Percentiles rank a stretch among this genome's conserved stretches.
These are phyloP conservation scores for Ophiostoma sp. DNA, from an alignment of 2,329 filamentous ascomycete species.

Conservation along the genomic window DNA sequence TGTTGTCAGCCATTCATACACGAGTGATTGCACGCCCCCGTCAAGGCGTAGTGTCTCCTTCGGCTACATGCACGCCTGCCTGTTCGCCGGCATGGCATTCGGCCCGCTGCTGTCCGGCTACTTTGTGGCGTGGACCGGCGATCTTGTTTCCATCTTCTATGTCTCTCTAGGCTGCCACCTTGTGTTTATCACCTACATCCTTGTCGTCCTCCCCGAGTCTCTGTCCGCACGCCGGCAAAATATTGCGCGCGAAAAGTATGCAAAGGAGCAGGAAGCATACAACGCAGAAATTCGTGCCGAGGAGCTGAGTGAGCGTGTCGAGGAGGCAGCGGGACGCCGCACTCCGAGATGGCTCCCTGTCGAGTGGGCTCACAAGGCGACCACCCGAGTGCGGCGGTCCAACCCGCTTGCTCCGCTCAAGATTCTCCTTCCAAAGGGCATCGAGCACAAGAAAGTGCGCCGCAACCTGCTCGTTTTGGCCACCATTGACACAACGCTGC, in stretches of 20 bases:
- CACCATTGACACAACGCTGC: slow-evolving; percentile 72
- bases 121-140: slow-evolving; percentile 69
- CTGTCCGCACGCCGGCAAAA: slow-evolving; percentile 67
- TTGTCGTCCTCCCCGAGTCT: slow-evolving; percentile 75
- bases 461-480: slow-evolving; percentile 79
- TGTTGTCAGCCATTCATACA: slow-evolving; percentile 74
- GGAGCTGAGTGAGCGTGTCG: slow-evolving; percentile 20
- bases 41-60: slow-evolving; percentile 76
- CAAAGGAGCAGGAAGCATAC: slow-evolving; percentile 38
- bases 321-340: slow-evolving; percentile 20
- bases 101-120: slow-evolving; percentile 78
- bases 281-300: slow-evolving; percentile 30
- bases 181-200: slow-evolving; percentile 66
- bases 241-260: slow-evolving; percentile 63
- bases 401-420: slow-evolving; percentile 74
- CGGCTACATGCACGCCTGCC: slow-evolving; percentile 80
- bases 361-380: slow-evolving; percentile 27
- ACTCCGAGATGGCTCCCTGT: slow-evolving; percentile 21
- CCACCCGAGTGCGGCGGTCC: slow-evolving; percentile 39
- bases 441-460: slow-evolving; percentile 57
- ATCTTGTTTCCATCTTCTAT: slow-evolving; percentile 78
- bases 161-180: slow-evolving; percentile 66
- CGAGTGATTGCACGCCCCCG: slow-evolving; percentile 79
- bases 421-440: slow-evolving; percentile 68
- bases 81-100: slow-evolving; percentile 83